These are phyloP conservation scores for Globisporangium paddicum DNA, from an alignment of 352 stramenopile genomes.

Conservation along the genomic window DNA sequence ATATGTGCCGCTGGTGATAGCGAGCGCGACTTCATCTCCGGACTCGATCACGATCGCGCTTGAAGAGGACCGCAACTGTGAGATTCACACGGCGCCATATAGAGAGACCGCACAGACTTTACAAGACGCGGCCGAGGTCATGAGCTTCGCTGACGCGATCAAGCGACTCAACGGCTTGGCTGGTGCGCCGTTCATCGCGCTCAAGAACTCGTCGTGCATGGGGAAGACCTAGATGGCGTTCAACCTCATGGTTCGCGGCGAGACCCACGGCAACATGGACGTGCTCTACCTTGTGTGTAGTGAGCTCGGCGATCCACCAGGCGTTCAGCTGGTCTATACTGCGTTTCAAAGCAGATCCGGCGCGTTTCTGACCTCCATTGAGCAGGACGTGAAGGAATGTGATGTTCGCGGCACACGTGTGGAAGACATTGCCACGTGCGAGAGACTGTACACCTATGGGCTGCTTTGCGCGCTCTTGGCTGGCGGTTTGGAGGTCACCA, in stretches of 20 bases:
- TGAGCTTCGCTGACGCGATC: neutral
- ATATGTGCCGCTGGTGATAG: too few relatives aligned
- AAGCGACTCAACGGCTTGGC: neutral
- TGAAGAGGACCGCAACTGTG: too few relatives aligned
- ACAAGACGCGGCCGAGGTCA: neutral
- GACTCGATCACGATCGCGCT: too few relatives aligned
- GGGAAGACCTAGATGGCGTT: constrained; percentile 21
- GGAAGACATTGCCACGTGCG: neutral
- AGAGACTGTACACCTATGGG: neutral
- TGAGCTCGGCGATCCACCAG: neutral
- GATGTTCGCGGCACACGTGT: neutral
- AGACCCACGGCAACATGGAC: constrained; percentile 8
- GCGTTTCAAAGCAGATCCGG: neutral
- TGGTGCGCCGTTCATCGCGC: constrained; percentile 2
- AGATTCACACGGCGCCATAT: neutral
- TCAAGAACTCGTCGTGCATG: constrained; percentile 16
- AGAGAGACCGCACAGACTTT: neutral
- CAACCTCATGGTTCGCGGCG: constrained; percentile 19
- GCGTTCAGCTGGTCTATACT: neutral
- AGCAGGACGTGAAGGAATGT: neutral
- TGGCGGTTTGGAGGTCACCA: neutral
- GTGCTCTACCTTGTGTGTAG: neutral
- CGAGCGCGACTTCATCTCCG: too few relatives aligned
- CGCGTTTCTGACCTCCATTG: neutral
- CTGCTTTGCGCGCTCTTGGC: neutral